Conservation (phyloP, 2,329 filamentous ascomycete genomes). For the Cadophora malorum region DNA sequence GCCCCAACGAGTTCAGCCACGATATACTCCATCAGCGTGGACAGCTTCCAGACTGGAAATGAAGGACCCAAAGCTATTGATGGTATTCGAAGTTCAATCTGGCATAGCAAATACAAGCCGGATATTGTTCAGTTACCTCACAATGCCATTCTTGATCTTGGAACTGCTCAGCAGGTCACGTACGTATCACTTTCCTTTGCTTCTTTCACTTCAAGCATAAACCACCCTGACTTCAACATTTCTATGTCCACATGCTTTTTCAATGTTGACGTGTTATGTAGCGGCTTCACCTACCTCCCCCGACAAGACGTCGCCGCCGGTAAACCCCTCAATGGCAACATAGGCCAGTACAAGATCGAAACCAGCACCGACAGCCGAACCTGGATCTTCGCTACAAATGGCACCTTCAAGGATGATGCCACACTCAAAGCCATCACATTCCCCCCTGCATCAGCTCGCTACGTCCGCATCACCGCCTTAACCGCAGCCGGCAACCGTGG, state of each 20-base stretch:
- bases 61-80: background rate
- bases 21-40: background rate
- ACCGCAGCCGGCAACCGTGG: constrained; percentile 5
- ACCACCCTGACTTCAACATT: too few species aligned
- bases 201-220: too few species aligned
- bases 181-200: background rate
- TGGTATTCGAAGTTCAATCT: background rate
- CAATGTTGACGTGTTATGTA: background rate
- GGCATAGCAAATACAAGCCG: background rate
- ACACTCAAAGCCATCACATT: background rate
- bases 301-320: background rate
- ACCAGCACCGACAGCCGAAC: constrained; percentile 6
- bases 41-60: background rate
- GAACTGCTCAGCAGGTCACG: background rate
- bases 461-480: constrained; percentile 3
- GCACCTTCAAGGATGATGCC: background rate
- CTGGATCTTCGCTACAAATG: constrained; percentile 3
- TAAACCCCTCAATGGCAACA: background rate
- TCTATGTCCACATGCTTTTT: too few species aligned
- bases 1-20: background rate
- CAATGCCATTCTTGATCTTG: background rate
- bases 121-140: background rate
- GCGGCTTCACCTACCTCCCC: background rate
- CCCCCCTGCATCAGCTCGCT: background rate
- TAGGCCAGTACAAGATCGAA: constrained; percentile 12